Evolutionary conservation across 345 rosid species (phyloP).

Genomic region (Eucalyptus curtisii): DNA sequence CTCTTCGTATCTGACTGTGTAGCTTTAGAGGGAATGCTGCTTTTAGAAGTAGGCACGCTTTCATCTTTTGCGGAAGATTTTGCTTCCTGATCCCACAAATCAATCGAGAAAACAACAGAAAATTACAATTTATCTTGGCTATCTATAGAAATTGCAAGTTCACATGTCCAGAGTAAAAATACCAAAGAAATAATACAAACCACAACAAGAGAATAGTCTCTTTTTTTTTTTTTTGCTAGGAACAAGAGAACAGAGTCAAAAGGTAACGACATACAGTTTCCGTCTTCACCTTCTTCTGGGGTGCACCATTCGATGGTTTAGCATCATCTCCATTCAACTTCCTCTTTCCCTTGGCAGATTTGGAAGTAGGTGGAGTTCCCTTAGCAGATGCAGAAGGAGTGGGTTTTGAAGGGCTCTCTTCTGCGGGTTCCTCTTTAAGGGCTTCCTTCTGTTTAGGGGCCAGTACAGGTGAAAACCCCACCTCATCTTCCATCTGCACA

Average conservation of each 20-base stretch:
- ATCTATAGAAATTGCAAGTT: neutral
- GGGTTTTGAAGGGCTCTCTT: constrained; percentile 57
- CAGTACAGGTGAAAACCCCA: constrained; percentile 28
- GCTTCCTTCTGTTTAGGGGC: constrained; percentile 63
- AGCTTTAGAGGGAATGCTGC: constrained; percentile 25
- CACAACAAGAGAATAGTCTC: neutral
- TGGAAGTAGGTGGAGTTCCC: constrained; percentile 62
- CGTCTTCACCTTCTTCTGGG: constrained; percentile 75
- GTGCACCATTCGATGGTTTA: constrained; percentile 46
- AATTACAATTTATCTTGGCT: neutral
- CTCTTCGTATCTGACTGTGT: constrained; percentile 31
- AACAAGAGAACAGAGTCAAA: neutral
- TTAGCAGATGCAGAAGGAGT: constrained; percentile 47
- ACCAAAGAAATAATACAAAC: neutral
- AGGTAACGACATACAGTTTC: constrained; percentile 47
- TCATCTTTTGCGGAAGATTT: constrained; percentile 43
- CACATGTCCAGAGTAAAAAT: neutral
- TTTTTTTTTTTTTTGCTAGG: too few relatives aligned
- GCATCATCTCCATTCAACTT: constrained; percentile 59
- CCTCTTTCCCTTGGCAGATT: constrained; percentile 79
- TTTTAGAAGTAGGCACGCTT: constrained; percentile 22
- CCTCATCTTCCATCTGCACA: constrained; percentile 61
- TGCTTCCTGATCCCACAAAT: constrained; percentile 24
- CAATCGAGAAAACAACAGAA: neutral
- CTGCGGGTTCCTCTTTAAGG: constrained; percentile 68